phyloP scores from a whole-genome alignment of 371 early-diverging fungal species.

The Cokeromyces recurvatus region DNA sequence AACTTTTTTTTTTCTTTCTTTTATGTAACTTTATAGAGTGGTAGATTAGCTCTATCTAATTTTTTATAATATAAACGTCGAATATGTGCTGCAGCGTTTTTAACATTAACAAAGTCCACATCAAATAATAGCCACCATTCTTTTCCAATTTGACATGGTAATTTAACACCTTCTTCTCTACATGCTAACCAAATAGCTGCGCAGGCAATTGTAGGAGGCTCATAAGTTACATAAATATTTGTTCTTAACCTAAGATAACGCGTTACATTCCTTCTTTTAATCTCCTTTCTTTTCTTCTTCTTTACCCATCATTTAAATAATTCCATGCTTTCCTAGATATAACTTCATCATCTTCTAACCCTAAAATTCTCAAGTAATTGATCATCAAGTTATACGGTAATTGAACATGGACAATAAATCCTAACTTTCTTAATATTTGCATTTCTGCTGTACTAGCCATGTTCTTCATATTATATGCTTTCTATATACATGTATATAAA shows the following conservation, averaged over 20 bases:
- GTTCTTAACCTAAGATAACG: conserved; percentile 64
- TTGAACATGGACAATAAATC: conserved; percentile 94
- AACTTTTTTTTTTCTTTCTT: neutral
- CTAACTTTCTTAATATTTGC: conserved; percentile 80
- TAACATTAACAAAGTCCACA: conserved; percentile 58
- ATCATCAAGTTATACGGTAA: conserved; percentile 91
- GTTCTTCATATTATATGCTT: conserved; percentile 71
- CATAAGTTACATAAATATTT: conserved; percentile 75
- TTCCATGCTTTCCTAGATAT: conserved; percentile 83
- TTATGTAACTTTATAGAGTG: conserved; percentile 34
- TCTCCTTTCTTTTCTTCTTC: neutral
- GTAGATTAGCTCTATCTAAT: conserved; percentile 40
- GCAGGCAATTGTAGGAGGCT: conserved; percentile 86
- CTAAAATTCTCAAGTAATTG: conserved; percentile 85
- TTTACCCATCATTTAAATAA: conserved; percentile 82
- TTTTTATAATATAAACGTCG: conserved; percentile 52
- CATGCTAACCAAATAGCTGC: conserved; percentile 87
- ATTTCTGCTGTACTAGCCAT: conserved; percentile 79
- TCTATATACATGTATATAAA: conserved; percentile 22
- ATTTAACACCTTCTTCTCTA: conserved; percentile 49
- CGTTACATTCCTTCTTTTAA: neutral
- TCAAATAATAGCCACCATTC: conserved; percentile 92
- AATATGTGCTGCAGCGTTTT: conserved; percentile 60
- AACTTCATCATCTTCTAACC: conserved; percentile 64
- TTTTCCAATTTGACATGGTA: conserved; percentile 65